A percentile compares a stretch with the other conserved stretches of the same genome.
These are phyloP conservation scores for Penstemon barbatus DNA, from an alignment of 257 asterid genomes.

Conservation along the genomic window DNA sequence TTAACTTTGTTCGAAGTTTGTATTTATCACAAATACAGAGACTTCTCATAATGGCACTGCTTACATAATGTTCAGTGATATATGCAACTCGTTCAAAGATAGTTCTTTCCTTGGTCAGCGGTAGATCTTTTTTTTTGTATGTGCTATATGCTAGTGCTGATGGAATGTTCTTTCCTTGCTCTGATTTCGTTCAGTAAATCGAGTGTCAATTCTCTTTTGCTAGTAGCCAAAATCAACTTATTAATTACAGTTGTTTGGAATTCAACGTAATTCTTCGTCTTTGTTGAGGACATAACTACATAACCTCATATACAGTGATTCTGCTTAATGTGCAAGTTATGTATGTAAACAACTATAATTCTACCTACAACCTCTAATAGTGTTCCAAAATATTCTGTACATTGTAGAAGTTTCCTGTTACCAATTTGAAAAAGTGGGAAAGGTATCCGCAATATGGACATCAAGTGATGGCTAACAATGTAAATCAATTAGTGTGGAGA, in stretches of 20 bases:
- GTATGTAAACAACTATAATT: neutral
- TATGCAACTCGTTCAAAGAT: neutral
- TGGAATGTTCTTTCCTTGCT: neutral
- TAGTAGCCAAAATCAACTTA: neutral
- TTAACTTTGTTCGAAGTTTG: neutral
- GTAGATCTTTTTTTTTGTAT: neutral
- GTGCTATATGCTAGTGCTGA: neutral
- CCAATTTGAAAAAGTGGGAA: neutral
- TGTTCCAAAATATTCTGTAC: neutral
- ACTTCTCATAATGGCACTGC: neutral
- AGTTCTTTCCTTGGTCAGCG: neutral
- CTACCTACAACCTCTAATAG: neutral
- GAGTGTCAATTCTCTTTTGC: neutral
- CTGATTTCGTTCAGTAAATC: neutral
- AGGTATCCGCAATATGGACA: neutral
- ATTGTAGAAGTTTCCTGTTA: neutral
- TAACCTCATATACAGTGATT: neutral
- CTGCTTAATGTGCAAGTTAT: neutral
- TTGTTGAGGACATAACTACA: neutral
- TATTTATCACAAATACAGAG: neutral
- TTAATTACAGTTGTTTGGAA: neutral
- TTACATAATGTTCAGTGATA: too few species aligned
- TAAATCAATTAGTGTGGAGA: neutral
- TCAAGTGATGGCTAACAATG: neutral
- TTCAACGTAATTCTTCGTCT: neutral